Percentiles rank a stretch among this genome's conserved stretches.
phyloP scores from a whole-genome alignment of 163 green algal genomes.

The Chloroidium sp. region DNA sequence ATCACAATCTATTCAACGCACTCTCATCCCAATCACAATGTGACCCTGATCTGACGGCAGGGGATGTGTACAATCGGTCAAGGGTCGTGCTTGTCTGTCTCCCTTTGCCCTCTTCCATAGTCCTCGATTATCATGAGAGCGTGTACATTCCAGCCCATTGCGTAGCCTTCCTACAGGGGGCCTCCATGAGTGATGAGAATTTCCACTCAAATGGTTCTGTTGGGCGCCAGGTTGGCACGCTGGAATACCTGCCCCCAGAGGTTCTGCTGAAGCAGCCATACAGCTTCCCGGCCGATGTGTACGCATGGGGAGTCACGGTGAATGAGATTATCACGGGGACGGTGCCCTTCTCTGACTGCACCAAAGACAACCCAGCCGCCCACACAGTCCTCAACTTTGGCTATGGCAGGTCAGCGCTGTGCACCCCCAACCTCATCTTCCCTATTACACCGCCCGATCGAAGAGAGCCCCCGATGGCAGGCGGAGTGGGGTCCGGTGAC shows the following conservation, averaged over 20 bases:
- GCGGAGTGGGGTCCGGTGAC: background rate
- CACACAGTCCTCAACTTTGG: constrained; percentile 75
- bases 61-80: too few species aligned
- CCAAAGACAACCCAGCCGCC: constrained; percentile 73
- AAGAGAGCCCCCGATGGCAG: background rate
- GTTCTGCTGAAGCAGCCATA: constrained; percentile 46
- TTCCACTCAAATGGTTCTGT: background rate
- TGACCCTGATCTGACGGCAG: too few species aligned
- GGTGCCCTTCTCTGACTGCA: constrained; percentile 68
- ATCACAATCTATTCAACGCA: too few species aligned
- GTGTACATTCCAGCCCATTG: too few species aligned
- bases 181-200: background rate
- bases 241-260: constrained; percentile 87
- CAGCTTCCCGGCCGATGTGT: constrained; percentile 61
- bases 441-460: background rate
- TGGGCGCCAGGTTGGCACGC: constrained; percentile 48
- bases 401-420: constrained; percentile 15
- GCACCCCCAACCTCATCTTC: background rate
- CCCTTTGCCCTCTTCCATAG: too few species aligned
- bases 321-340: constrained; percentile 70
- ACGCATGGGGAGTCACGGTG: constrained; percentile 63
- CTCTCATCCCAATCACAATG: too few species aligned
- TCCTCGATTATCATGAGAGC: too few species aligned
- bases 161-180: too few species aligned
- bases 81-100: too few species aligned